Percentiles rank a stretch among this genome's conserved stretches.
Conservation (phyloP, 1,284 basidiomycete genomes). For the Porodaedalea pini region DNA sequence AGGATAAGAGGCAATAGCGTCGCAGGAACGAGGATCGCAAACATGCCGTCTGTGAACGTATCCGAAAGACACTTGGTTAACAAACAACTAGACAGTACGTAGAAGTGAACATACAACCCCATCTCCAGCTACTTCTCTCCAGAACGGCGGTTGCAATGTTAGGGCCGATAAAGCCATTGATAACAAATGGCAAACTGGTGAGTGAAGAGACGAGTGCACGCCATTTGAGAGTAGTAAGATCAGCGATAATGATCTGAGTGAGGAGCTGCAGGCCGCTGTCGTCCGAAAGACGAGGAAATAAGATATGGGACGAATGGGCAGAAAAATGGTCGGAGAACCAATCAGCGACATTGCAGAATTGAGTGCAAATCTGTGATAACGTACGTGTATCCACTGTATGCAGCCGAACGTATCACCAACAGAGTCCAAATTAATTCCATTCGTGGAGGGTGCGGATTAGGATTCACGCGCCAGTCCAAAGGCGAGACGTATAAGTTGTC, state of each 20-base stretch:
- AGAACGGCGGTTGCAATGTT: slow-evolving; percentile 62
- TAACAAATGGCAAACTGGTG: slow-evolving; percentile 65
- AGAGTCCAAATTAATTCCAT: too few relatives aligned
- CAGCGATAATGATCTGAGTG: slow-evolving; percentile 74
- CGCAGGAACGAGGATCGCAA: slow-evolving; percentile 55
- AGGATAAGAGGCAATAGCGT: slow-evolving; percentile 56
- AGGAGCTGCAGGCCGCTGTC: slow-evolving; percentile 63
- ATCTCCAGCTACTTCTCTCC: slow-evolving; percentile 62
- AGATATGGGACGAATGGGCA: neutral
- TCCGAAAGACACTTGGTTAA: neutral
- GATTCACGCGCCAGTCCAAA: too few relatives aligned
- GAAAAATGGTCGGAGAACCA: too few relatives aligned
- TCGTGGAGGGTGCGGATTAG: too few relatives aligned
- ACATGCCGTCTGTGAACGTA: slow-evolving; percentile 56
- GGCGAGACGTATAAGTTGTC: too few relatives aligned
- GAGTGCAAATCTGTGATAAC: slow-evolving; percentile 23
- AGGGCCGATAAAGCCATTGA: slow-evolving; percentile 67
- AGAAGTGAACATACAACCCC: slow-evolving; percentile 53
- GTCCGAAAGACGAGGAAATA: neutral
- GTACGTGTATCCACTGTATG: slow-evolving; percentile 49
- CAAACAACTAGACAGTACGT: neutral
- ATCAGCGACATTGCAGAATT: too few relatives aligned
- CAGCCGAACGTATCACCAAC: too few relatives aligned
- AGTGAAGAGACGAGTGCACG: slow-evolving; percentile 66
- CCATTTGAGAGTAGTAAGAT: slow-evolving; percentile 78